Evolutionary conservation across 139 green algal genomes (phyloP), one percentile per base, ranked within the genome.

Genomic region (Dunaliella sp.): DNA sequence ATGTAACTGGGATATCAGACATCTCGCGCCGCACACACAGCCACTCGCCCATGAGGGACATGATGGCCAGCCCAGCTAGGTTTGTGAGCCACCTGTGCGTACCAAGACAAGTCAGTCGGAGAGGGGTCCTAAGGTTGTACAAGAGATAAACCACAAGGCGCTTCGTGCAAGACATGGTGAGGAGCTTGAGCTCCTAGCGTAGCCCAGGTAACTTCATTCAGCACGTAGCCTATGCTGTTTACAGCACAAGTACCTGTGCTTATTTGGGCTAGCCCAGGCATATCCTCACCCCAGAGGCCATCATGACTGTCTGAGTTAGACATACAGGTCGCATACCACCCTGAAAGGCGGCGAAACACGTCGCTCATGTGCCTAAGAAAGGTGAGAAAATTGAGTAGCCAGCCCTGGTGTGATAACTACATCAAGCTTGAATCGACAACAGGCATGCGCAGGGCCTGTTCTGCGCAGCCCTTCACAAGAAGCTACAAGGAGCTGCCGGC

Each of bases 21-120:
- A 99, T 91, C 85, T 99, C 97, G 33, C 93, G 86, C 74, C 91
- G 90, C 81, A 98, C 85, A 84, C 97, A 99, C 12, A 99, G 90
- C 93, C 94, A 98, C 86, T 99, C 97, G 0, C 95, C 93, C 1
- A 99, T 81, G 32, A 98, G 82, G 24, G 95, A 91, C 81, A 95
- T 96, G 34, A 96, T 83, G 0, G 93, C 87, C 33, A 98, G 80
- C 25, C 88, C 88, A 3, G 92, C 28, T 24, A 80, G 36, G 80
- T 95, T 96, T 2, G 93, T 77, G 3, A 88, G 77, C 96, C 96
- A 98, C 94, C 94, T 97, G 90, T 81, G 88, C n/a, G n/a, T n/a
- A n/a, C 21, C 74, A 79, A 79, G 74, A 24, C 22, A 75, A 75
- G 21, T 75, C 58, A 75, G 24, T 21, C 58, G 21, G 22, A 21